phyloP scores from a whole-genome alignment of 345 rosid genomes.

The Sonneratia alba region DNA sequence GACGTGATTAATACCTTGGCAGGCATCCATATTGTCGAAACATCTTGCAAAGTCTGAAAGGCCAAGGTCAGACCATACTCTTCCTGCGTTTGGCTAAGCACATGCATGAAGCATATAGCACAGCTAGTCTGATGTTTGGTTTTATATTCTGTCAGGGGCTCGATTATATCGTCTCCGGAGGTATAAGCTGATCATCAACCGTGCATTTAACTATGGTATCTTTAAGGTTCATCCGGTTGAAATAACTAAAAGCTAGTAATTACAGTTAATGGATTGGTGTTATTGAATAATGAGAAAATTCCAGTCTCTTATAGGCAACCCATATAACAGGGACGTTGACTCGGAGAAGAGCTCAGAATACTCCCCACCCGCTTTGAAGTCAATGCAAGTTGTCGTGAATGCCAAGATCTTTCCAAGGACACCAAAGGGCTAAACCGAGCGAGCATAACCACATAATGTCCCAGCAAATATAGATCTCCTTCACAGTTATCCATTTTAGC shows the following conservation, averaged over 20 bases:
- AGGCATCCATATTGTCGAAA: constrained; percentile 89
- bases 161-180: constrained; percentile 49
- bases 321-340: not conserved
- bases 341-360: not conserved
- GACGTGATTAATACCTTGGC: constrained; percentile 17
- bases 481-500: not conserved
- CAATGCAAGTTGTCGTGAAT: not conserved
- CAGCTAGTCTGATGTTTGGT: constrained; percentile 11
- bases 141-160: constrained; percentile 44
- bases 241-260: not conserved
- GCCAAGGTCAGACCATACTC: constrained; percentile 43
- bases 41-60: constrained; percentile 75
- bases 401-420: not conserved
- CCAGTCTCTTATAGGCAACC: not conserved
- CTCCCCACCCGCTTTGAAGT: not conserved
- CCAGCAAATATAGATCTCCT: not conserved
- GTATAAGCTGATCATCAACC: constrained; percentile 20
- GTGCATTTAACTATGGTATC: not conserved
- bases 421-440: not conserved
- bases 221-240: too few species aligned
- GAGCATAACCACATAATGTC: not conserved
- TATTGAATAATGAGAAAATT: not conserved
- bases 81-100: constrained; percentile 2
- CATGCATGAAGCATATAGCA: not conserved
- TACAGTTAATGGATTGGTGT: not conserved